Percentiles rank a stretch among this genome's conserved stretches.
Evolutionary conservation across 2,329 filamentous ascomycete species (phyloP).

Genomic region (Trichophyton benhamiae): DNA sequence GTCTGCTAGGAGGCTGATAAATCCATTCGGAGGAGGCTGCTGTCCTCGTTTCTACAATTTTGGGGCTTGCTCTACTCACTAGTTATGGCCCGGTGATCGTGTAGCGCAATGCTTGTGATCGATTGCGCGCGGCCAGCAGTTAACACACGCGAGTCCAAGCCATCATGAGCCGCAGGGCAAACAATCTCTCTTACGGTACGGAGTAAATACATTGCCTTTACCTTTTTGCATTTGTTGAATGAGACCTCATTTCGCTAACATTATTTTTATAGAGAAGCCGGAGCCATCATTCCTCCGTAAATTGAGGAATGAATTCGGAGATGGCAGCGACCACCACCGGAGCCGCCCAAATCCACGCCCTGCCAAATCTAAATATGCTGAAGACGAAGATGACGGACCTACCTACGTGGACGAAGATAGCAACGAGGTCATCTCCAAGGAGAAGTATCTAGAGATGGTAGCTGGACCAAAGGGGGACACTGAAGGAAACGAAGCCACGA

Average conservation of each 20-base stretch:
- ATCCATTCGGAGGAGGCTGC: background rate
- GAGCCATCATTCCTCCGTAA: conserved; percentile 33
- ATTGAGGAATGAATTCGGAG: conserved; percentile 28
- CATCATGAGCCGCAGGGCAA: conserved; percentile 13
- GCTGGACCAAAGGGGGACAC: conserved; percentile 14
- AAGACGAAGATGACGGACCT: conserved; percentile 32
- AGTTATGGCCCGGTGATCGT: background rate
- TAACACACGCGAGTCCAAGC: background rate
- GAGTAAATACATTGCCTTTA: conserved; percentile 5
- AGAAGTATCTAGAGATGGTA: conserved; percentile 31
- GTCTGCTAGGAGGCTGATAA: background rate
- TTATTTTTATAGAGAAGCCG: conserved; percentile 22
- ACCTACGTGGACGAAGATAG: conserved; percentile 35
- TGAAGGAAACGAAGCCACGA: conserved; percentile 9
- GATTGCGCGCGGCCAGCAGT: background rate
- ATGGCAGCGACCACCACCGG: conserved; percentile 23
- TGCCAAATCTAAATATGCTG: conserved; percentile 24
- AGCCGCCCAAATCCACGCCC: conserved; percentile 27
- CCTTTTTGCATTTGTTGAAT: background rate
- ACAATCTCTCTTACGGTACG: conserved; percentile 35
- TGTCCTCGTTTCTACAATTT: background rate
- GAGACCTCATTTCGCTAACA: background rate
- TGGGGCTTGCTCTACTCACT: background rate
- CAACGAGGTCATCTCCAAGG: conserved; percentile 33
- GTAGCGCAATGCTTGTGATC: background rate